Evolutionary conservation across 1,284 basidiomycete species (phyloP).

Genomic region (Anthracocystis walkeri): DNA sequence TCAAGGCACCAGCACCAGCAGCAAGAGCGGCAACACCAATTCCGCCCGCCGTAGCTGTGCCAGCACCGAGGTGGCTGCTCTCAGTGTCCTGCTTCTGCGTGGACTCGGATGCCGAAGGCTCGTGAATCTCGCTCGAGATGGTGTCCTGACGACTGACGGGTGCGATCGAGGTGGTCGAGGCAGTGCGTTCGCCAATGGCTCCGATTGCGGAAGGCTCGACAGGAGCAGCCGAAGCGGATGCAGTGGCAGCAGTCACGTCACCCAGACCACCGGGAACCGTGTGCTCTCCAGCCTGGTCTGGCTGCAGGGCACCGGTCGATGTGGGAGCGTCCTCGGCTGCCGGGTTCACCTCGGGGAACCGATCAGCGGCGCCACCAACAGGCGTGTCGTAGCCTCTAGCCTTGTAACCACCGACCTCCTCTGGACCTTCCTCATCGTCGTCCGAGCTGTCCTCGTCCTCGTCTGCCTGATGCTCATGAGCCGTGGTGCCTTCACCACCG

Average conservation of each 20-base stretch:
- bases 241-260: conserved; percentile 27
- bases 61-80: conserved; percentile 19
- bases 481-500: conserved; percentile 13
- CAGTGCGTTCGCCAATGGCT: conserved; percentile 29
- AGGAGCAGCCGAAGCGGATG: conserved; percentile 23
- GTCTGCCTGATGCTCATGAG: conserved; percentile 48
- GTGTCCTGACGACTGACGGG: conserved; percentile 44
- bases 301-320: background rate
- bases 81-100: conserved; percentile 8
- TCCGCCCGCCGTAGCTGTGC: conserved; percentile 33
- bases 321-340: conserved; percentile 1
- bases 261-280: conserved; percentile 41
- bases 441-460: conserved; percentile 59
- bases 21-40: conserved; percentile 33
- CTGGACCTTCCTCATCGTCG: conserved; percentile 60
- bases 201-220: conserved; percentile 46
- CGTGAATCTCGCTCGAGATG: conserved; percentile 12
- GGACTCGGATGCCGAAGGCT: conserved; percentile 2
- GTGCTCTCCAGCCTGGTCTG: conserved; percentile 20
- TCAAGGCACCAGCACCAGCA: conserved; percentile 38
- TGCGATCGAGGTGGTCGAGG: conserved; percentile 44
- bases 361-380: conserved; percentile 32
- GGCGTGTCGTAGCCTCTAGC: conserved; percentile 18
- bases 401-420: conserved; percentile 54
- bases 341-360: conserved; percentile 36